Conservation (phyloP, 2,329 filamentous ascomycete genomes). For the Dactylonectria estremocensis region DNA sequence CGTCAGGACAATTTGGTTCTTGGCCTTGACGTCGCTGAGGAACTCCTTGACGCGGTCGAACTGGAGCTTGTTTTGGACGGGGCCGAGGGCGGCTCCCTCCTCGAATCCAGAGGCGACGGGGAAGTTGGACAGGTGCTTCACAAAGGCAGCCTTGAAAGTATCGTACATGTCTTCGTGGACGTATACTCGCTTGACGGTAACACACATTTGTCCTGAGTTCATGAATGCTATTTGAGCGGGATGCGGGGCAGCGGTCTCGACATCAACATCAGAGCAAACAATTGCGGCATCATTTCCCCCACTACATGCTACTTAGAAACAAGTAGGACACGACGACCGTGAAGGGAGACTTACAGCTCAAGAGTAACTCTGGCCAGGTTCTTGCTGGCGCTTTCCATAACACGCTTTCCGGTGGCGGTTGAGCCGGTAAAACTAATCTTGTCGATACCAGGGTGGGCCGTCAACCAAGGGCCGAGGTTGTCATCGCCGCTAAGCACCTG, state of each 20-base stretch:
- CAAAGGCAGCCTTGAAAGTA: conserved; percentile 59
- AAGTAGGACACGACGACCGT: no score
- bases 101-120: conserved; percentile 62
- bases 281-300: not conserved
- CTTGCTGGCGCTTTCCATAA: not conserved
- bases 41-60: conserved; percentile 49
- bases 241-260: not conserved
- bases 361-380: not conserved
- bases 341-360: not conserved
- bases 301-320: no score
- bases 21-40: not conserved
- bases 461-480: not conserved
- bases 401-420: not conserved
- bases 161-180: conserved; percentile 70
- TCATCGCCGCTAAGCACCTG: not conserved
- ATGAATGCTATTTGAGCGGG: conserved; percentile 13
- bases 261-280: not conserved
- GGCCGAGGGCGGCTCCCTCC: conserved; percentile 61
- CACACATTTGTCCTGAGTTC: conserved; percentile 33
- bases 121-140: conserved; percentile 61
- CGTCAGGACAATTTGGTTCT: conserved; percentile 7
- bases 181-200: conserved; percentile 69
- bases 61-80: conserved; percentile 72
- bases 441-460: not conserved
- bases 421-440: not conserved